These are phyloP conservation scores for Hyphodiscus hymeniophilus DNA, from an alignment of 495 filamentous ascomycete genomes.

Conservation along the genomic window DNA sequence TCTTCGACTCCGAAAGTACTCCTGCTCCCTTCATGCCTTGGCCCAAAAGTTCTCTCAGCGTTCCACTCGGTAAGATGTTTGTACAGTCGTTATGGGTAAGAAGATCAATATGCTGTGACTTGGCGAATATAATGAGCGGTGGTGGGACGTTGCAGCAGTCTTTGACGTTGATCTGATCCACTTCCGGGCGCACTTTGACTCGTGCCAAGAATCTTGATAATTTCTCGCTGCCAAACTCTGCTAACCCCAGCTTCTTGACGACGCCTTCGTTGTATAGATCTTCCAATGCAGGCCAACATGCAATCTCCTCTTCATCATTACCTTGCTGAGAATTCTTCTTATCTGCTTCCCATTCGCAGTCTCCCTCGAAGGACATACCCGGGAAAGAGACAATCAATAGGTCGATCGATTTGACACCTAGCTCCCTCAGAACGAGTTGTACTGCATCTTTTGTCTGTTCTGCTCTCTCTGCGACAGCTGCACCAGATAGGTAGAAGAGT, in stretches of 20 bases:
- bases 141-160: constrained; percentile 96
- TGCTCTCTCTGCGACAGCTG: constrained; percentile 50
- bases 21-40: constrained; percentile 55
- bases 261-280: constrained; percentile 60
- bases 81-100: constrained; percentile 92
- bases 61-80: constrained; percentile 80
- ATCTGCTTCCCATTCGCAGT: constrained; percentile 74
- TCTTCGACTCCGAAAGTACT: constrained; percentile 45
- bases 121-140: constrained; percentile 75
- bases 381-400: constrained; percentile 91
- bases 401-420: constrained; percentile 69
- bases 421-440: constrained; percentile 66
- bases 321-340: constrained; percentile 51
- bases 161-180: constrained; percentile 95
- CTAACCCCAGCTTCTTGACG: constrained; percentile 68
- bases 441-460: constrained; percentile 69
- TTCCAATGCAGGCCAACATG: constrained; percentile 67
- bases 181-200: constrained; percentile 65
- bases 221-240: constrained; percentile 84
- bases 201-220: constrained; percentile 47
- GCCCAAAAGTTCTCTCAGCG: constrained; percentile 73
- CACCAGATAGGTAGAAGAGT: constrained; percentile 77
- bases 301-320: constrained; percentile 55
- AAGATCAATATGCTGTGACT: constrained; percentile 75
- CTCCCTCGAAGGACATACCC: constrained; percentile 85